Evolutionary conservation across 441 rosid species (phyloP), one percentile per base, ranked within the genome.

Genomic region (Isatis lusitanica): DNA sequence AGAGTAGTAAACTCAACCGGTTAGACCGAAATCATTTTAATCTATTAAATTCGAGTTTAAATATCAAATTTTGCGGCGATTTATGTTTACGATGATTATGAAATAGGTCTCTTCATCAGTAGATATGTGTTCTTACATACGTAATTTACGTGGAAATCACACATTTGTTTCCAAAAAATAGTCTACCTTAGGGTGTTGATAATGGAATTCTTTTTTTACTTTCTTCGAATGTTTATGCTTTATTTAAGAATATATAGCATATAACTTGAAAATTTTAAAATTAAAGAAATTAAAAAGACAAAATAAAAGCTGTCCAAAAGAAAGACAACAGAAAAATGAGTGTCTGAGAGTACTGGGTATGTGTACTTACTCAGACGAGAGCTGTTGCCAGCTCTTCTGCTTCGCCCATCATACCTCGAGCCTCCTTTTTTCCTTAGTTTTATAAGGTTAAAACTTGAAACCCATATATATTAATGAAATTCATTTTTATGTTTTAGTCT

Each of bases 311-410:
- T 16, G 68, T 63, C 68, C 7, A 3, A 63, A 63, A 31, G 51
- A 63, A 63, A 63, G 68, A 63, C 16, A 63, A 63, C 30, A 63
- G n/a, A 46, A 63, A 62, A 43, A 21, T 21, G 39, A 43, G 26
- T 26, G 35, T 28, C 44, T 43, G 44, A 33, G 39, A 70, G 44
- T 57, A 31, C 36, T 21, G 24, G 24, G 24, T 21, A 21, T 21
- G 24, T 21, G 24, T 21, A 21, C 24, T 21, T 21, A 21, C 24
- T 21, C 24, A 21, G 24, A 21, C 24, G 24, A 63, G 4, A 63
- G 68, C 68, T 63, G 68, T 46, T 31, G 40, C 55, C 68, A 63
- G 68, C 68, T 44, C 39, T 13, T 61, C 50, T 42, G 66, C 36
- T 61, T 61, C 66, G 39, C 47, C 62, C 38, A 58, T 58, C 24